Base-by-base conservation (phyloP, 306 rosid genomes). In the Vigna trinervia region DNA sequence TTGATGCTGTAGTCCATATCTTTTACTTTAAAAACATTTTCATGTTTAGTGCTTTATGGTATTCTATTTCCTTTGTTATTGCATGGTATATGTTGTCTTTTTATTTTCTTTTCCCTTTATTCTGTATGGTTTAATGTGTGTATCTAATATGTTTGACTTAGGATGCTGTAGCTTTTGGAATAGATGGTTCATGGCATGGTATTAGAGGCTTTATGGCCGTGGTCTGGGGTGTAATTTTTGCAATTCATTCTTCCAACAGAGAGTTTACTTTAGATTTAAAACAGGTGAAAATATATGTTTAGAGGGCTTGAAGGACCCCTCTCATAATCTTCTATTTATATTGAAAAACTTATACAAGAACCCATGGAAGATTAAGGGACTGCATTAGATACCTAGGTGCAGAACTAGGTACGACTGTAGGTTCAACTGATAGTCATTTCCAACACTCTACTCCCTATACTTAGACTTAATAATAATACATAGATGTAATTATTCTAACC, bases 91-190 rank as follows among this genome's bases (percentile, higher is more conserved):
- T 65, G 69, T 32, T 81, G 54, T 53, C 68, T 54, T 6, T 67
- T 32, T 22, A 14, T 68, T 13, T 47, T 36, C 14, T 12, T 30
- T 54, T 38, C 70, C 5, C 23, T 57, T 78, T 75, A 48, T 63
- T 77, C 56, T 19, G 39, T 69, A 41, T 41, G 64, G 22, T 60
- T 50, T 36, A 46, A 61, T 45, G n/a, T 12, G 23, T 45, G 77
- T 15, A 56, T 46, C 30, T 69, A 59, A 78, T 72, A 62, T 74
- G 73, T 58, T 47, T 73, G 70, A 58, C 71, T 62, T 74, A 56
- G 60, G 58, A 78, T 74, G 61, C 12, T 66, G 36, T 41, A 41
- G 30, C 32, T 39, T 60, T 61, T 65, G 9, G n/a, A 52, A 64
- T 65, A 17, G 52, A 39, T 65, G 71, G 71, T 65, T 65, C 52